Conservation (phyloP, 176 grass and related monocot genomes). For the Avena insularis region DNA sequence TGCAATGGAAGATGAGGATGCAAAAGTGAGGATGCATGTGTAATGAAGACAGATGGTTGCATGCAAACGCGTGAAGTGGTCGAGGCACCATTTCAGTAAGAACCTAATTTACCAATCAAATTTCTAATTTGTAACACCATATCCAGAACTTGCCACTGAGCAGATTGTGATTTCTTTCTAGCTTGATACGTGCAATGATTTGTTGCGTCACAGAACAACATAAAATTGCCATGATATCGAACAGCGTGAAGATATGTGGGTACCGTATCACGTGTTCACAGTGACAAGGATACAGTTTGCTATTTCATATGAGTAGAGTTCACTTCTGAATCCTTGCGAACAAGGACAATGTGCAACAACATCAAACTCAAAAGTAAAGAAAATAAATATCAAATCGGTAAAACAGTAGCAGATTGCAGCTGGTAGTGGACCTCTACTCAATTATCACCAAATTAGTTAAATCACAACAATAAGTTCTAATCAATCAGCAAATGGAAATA, state of each 20-base stretch:
- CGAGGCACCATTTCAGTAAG: background rate
- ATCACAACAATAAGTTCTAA: background rate
- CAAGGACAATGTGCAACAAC: background rate
- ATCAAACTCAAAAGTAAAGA: background rate
- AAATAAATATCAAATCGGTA: background rate
- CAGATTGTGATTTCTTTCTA: background rate
- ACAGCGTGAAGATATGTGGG: background rate
- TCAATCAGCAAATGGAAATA: background rate
- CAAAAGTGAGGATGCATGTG: background rate
- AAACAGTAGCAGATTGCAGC: background rate
- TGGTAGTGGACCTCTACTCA: background rate
- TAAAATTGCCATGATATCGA: background rate
- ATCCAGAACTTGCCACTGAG: background rate
- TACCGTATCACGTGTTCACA: slow-evolving; percentile 12
- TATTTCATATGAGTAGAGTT: background rate
- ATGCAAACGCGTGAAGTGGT: background rate
- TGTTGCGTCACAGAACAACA: background rate
- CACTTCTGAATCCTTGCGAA: background rate
- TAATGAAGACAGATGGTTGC: background rate
- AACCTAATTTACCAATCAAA: background rate
- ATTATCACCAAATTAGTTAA: background rate
- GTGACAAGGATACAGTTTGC: background rate
- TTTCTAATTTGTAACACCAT: background rate
- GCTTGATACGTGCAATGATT: background rate
- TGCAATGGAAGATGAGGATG: background rate